These are phyloP conservation scores for Amanita polypyramis DNA, from an alignment of 768 basidiomycete species.

Conservation along the genomic window DNA sequence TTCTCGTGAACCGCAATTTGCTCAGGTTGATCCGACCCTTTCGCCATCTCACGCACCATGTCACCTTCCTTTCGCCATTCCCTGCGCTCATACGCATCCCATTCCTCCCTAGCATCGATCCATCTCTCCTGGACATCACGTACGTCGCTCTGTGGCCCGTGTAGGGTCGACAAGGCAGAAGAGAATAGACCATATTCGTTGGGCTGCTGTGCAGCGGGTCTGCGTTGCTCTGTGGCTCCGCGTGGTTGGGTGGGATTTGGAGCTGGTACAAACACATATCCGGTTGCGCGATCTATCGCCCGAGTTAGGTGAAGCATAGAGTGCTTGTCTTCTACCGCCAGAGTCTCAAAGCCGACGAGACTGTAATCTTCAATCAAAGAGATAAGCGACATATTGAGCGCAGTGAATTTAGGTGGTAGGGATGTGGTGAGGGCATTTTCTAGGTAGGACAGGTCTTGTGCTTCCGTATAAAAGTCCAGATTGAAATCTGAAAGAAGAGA, in stretches of 20 bases:
- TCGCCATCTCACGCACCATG: constrained; percentile 26
- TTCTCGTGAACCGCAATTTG: neutral
- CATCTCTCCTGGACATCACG: constrained; percentile 88
- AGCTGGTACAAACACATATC: constrained; percentile 77
- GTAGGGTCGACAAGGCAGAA: constrained; percentile 45
- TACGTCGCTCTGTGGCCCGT: constrained; percentile 40
- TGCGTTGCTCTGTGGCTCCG: constrained; percentile 24
- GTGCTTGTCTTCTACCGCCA: constrained; percentile 94
- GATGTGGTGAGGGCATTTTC: constrained; percentile 61
- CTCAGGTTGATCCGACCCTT: neutral
- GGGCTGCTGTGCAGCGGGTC: constrained; percentile 29
- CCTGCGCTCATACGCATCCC: constrained; percentile 70
- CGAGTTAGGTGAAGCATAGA: constrained; percentile 88
- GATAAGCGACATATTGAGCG: constrained; percentile 83
- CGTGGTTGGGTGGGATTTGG: constrained; percentile 17
- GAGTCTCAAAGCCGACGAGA: constrained; percentile 91
- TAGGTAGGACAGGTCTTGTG: constrained; percentile 88
- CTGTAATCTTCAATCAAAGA: constrained; percentile 90
- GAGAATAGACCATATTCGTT: constrained; percentile 64
- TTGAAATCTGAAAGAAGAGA: constrained; percentile 75
- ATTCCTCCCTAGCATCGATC: constrained; percentile 77
- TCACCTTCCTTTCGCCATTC: constrained; percentile 76
- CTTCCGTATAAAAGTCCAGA: constrained; percentile 96
- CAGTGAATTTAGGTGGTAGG: constrained; percentile 51
- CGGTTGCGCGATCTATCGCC: constrained; percentile 83